Base-by-base conservation (phyloP, 2,329 filamentous ascomycete species). In the Hymenoscyphus repandus region DNA sequence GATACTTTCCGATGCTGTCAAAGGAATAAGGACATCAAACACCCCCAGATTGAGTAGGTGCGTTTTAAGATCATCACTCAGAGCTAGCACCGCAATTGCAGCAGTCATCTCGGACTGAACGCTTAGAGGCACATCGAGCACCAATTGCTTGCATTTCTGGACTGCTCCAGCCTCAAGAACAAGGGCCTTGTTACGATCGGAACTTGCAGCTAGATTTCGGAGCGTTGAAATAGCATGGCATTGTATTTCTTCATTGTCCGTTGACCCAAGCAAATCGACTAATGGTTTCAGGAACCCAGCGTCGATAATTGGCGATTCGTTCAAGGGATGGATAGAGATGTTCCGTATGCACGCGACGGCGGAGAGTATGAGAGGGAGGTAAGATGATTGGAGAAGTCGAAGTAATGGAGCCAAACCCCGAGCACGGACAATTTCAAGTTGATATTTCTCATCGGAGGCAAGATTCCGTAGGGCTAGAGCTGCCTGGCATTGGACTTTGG, bases 61-160 rank as follows among this genome's bases (percentile, higher is more conserved):
- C 4, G 88, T 83, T 72, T 99, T 99, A 52, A 99, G 79, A 57
- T 99, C 93, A 63, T 99, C 93, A 62, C 92, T 96, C 46, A 99
- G 74, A 15, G 93, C 93, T 57, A 99, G 78, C 12, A 99, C 93
- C 34, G 93, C 93, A 69, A 99, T 96, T 1, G 93, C 93, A n/a
- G 93, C 93, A 4, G 93, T 99, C 93, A 99, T 99, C 70, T 99
- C 93, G 1, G 91, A 96, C 68, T 99, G 93, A 2, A 99, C 93
- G 36, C 88, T 92, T 44, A 97, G 79, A 0, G 93, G 90, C 2
- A 97, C 93, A 50, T 95, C 86, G 15, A 99, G 76, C 20, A 99
- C 91, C 47, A 99, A 78, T 66, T 97, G 90, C 72, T 96, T 97
- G 82, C 93, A 99, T 69, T 97, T 97, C 67, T 97, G 90, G 36